A percentile compares a stretch with the other conserved stretches of the same genome.
Conservation (phyloP, 2,329 filamentous ascomycete species). For the Intubia oerlemansii region DNA sequence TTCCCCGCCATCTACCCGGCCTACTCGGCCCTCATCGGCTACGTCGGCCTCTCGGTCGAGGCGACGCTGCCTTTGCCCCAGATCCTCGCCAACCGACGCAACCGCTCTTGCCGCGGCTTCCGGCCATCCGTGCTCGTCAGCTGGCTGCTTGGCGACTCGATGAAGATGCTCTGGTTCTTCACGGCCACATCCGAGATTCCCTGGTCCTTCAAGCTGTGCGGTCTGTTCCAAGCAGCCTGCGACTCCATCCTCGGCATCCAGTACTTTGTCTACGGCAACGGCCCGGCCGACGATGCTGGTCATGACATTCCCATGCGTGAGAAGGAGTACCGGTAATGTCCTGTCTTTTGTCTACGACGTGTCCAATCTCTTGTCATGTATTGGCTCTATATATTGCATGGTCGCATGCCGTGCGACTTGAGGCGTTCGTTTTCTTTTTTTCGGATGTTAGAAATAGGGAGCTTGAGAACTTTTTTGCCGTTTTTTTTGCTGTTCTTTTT, state of each 20-base stretch:
- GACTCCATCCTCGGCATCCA: slow-evolving; percentile 56
- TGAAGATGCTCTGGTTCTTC: slow-evolving; percentile 82
- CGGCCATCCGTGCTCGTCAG: slow-evolving; percentile 52
- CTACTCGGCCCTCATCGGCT: slow-evolving; percentile 50
- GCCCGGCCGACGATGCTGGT: slow-evolving; percentile 7
- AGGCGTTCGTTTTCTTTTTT: background rate
- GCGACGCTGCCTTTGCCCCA: slow-evolving; percentile 67
- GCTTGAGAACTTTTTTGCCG: too few species aligned
- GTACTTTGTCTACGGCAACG: slow-evolving; percentile 47
- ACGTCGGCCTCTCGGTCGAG: slow-evolving; percentile 57
- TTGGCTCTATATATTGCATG: too few species aligned
- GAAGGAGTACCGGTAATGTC: too few species aligned
- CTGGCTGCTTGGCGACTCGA: slow-evolving; percentile 61
- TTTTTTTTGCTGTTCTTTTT: too few species aligned
- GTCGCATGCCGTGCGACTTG: too few species aligned
- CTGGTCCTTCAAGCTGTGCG: slow-evolving; percentile 62
- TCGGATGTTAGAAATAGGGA: background rate
- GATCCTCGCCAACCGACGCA: slow-evolving; percentile 46
- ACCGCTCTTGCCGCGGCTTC: slow-evolving; percentile 56
- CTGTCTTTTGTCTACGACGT: too few species aligned
- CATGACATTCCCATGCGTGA: background rate
- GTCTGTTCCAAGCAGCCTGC: slow-evolving; percentile 59
- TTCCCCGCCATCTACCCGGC: slow-evolving; percentile 32
- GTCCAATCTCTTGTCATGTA: too few species aligned
- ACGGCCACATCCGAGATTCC: slow-evolving; percentile 49